Evolutionary conservation across 2,329 filamentous ascomycete species (phyloP).

Genomic region (Pseudocercospora cruenta): DNA sequence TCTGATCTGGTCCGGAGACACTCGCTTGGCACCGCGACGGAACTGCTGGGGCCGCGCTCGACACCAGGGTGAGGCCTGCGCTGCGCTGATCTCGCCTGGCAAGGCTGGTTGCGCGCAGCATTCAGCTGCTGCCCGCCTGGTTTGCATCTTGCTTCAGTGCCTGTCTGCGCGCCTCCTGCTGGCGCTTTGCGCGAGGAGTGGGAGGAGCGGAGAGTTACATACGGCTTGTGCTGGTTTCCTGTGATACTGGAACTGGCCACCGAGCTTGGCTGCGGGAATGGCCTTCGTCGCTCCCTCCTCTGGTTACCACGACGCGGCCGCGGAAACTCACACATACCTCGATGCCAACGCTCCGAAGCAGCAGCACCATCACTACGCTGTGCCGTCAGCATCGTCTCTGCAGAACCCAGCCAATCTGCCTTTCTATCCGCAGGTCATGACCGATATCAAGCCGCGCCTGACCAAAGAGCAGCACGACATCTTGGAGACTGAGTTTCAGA

Average conservation of each 20-base stretch:
- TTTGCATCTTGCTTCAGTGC: background rate
- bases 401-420: constrained; percentile 18
- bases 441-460: constrained; percentile 55
- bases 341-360: constrained; percentile 20
- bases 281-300: constrained; percentile 24
- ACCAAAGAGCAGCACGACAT: constrained; percentile 59
- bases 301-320: constrained; percentile 15
- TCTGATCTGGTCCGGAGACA: constrained; percentile 5
- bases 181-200: background rate
- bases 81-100: constrained; percentile 18
- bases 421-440: constrained; percentile 35
- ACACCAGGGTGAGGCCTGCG: background rate
- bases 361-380: constrained; percentile 23
- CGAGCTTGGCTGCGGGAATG: constrained; percentile 19
- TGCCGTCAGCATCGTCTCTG: constrained; percentile 16
- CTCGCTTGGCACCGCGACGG: background rate
- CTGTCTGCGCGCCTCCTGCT: background rate
- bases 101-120: constrained; percentile 7
- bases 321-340: constrained; percentile 9
- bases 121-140: constrained; percentile 3
- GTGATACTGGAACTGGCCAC: background rate
- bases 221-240: background rate
- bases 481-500: constrained; percentile 53
- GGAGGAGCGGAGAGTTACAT: constrained; percentile 12
- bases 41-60: background rate